Evolutionary conservation across 129 eudicot genomes (phyloP).

Genomic region (Escallonia rubra): DNA sequence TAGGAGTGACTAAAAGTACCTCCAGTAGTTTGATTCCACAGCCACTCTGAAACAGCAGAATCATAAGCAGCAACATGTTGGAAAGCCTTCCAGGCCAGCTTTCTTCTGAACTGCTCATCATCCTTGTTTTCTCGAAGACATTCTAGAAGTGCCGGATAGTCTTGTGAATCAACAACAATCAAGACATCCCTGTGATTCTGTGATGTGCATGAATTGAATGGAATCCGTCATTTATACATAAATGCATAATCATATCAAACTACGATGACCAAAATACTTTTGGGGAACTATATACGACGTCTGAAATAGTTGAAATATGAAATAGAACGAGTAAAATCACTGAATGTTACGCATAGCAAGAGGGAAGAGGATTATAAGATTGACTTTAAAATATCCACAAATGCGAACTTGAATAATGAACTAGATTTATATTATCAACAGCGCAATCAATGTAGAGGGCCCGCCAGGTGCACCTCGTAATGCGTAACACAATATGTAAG

Average conservation of each 20-base stretch:
- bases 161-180: slow-evolving; percentile 92
- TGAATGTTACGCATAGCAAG: too few relatives aligned
- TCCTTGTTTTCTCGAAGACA: slow-evolving; percentile 51
- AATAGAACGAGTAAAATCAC: not conserved
- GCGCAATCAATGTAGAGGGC: too few relatives aligned
- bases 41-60: slow-evolving; percentile 98
- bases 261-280: not conserved
- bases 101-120: slow-evolving; percentile 68
- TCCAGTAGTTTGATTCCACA: slow-evolving; percentile 85
- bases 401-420: too few relatives aligned
- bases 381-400: too few relatives aligned
- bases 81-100: slow-evolving; percentile 94
- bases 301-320: not conserved
- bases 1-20: slow-evolving; percentile 30
- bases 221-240: not conserved
- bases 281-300: not conserved
- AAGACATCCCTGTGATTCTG: slow-evolving; percentile 97
- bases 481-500: too few relatives aligned
- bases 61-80: slow-evolving; percentile 91
- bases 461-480: too few relatives aligned
- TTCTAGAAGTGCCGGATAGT: slow-evolving; percentile 68
- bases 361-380: too few relatives aligned
- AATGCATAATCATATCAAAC: not conserved
- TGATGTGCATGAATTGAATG: not conserved
- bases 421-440: too few relatives aligned